These are phyloP conservation scores for Hypoxylon sp. DNA, from an alignment of 2,329 filamentous ascomycete species.

Conservation along the genomic window DNA sequence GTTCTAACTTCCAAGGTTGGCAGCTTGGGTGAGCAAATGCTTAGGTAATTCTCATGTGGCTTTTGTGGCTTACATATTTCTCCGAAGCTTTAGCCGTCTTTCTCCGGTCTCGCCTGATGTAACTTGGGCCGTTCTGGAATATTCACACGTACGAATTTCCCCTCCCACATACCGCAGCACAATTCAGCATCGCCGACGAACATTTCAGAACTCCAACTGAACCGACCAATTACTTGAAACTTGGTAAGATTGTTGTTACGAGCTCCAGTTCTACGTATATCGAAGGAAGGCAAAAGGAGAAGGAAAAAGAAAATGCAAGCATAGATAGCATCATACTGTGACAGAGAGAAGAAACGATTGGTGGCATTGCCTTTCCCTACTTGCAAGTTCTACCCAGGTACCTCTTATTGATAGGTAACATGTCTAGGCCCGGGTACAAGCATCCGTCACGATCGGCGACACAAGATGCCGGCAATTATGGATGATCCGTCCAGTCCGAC, in stretches of 20 bases:
- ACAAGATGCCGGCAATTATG: constrained; percentile 77
- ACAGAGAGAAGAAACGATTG: background rate
- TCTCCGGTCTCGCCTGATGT: background rate
- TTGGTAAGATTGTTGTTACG: constrained; percentile 28
- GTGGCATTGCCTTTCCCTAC: background rate
- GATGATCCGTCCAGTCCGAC: constrained; percentile 77
- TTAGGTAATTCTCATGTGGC: constrained; percentile 5
- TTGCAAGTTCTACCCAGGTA: background rate
- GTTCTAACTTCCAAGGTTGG: too few relatives aligned
- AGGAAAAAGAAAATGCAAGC: background rate
- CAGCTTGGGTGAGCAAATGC: too few relatives aligned
- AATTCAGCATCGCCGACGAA: constrained; percentile 28
- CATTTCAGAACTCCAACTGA: constrained; percentile 18
- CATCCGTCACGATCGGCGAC: constrained; percentile 5
- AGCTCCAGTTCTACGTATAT: background rate
- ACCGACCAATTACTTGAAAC: constrained; percentile 1
- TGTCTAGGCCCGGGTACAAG: constrained; percentile 26
- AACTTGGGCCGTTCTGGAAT: constrained; percentile 28
- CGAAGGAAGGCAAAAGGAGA: too few relatives aligned
- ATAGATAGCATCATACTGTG: background rate
- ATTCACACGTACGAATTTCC: constrained; percentile 37
- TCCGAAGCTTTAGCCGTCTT: constrained; percentile 9
- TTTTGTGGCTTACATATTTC: background rate
- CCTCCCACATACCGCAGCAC: constrained; percentile 34
- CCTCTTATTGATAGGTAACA: constrained; percentile 28